A percentile compares a stretch with the other conserved stretches of the same genome.
Evolutionary conservation across 495 filamentous ascomycete genomes (phyloP).

Genomic region (Neurospora sp.): DNA sequence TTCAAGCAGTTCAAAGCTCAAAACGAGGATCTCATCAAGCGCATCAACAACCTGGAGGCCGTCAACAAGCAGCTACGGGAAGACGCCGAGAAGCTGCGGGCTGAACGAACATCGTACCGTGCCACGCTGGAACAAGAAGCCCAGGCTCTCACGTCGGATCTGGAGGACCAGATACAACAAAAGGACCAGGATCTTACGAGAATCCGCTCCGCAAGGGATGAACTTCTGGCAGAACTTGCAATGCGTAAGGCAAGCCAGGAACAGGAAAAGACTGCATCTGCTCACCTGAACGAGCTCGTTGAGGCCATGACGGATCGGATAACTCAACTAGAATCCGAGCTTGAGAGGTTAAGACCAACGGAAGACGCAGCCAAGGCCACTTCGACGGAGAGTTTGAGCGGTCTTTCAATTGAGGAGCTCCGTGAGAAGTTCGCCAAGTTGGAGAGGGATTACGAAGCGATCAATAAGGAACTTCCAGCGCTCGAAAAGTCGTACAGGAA

Average conservation of each 20-base stretch:
- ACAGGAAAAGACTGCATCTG: slow-evolving; percentile 54
- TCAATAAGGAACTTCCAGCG: slow-evolving; percentile 75
- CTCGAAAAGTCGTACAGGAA: slow-evolving; percentile 85
- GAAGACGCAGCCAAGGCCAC: slow-evolving; percentile 31
- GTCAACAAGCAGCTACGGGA: slow-evolving; percentile 76
- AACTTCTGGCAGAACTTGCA: slow-evolving; percentile 68
- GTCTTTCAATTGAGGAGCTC: slow-evolving; percentile 55
- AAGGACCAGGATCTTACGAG: slow-evolving; percentile 78
- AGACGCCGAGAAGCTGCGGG: slow-evolving; percentile 72
- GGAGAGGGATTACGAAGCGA: slow-evolving; percentile 67
- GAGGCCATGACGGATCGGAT: slow-evolving; percentile 68
- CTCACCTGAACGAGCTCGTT: slow-evolving; percentile 69
- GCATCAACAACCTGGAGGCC: slow-evolving; percentile 85
- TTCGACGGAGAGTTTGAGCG: slow-evolving; percentile 40
- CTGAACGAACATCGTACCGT: slow-evolving; percentile 75
- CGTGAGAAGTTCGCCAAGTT: slow-evolving; percentile 60
- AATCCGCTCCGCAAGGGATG: slow-evolving; percentile 73
- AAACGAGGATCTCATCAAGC: slow-evolving; percentile 83
- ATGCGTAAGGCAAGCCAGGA: slow-evolving; percentile 71
- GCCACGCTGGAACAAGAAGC: slow-evolving; percentile 69
- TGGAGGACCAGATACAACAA: slow-evolving; percentile 68
- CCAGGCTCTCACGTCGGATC: slow-evolving; percentile 56
- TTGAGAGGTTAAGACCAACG: slow-evolving; percentile 54
- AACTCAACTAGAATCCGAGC: slow-evolving; percentile 66
- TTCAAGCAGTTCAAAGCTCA: slow-evolving; percentile 86